Percentiles rank a stretch among this genome's conserved stretches.
Evolutionary conservation across 345 rosid species (phyloP).

Genomic region (Populus simonii): DNA sequence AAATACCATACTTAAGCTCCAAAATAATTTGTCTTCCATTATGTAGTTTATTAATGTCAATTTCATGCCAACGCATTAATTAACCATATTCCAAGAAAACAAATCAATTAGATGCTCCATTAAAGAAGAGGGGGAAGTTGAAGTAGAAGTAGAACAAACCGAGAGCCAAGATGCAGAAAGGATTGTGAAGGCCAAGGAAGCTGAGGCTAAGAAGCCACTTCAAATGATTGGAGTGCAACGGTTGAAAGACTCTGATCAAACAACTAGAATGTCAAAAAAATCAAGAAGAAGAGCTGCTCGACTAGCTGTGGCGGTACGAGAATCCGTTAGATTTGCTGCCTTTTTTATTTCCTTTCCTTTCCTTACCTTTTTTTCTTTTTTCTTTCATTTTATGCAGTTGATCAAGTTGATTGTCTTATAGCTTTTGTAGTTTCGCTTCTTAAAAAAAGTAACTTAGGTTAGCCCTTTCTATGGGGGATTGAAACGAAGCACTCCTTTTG

Average conservation of each 20-base stretch:
- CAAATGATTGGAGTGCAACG: conserved; percentile 94
- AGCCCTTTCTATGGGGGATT: not conserved
- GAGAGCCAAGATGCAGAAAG: conserved; percentile 60
- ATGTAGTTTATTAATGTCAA: no score
- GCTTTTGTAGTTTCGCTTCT: not conserved
- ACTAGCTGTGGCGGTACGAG: conserved; percentile 59
- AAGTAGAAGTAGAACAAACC: conserved; percentile 49
- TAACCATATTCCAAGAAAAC: no score
- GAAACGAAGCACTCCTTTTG: not conserved
- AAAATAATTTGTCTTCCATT: no score
- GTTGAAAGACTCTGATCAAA: conserved; percentile 75
- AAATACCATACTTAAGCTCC: no score
- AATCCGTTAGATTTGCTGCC: not conserved
- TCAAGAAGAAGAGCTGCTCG: conserved; percentile 58
- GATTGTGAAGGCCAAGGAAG: conserved; percentile 68
- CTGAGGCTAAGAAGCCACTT: conserved; percentile 73
- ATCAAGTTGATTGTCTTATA: not conserved
- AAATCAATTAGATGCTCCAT: no score
- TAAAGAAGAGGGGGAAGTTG: conserved; percentile 42
- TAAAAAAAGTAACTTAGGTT: no score
- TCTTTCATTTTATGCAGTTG: not conserved
- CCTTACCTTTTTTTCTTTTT: not conserved
- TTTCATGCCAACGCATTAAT: no score
- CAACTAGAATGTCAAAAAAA: conserved; percentile 48
- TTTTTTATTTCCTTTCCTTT: not conserved